Base-by-base conservation (phyloP, 2,329 filamentous ascomycete species). In the Penicillium glabrum region DNA sequence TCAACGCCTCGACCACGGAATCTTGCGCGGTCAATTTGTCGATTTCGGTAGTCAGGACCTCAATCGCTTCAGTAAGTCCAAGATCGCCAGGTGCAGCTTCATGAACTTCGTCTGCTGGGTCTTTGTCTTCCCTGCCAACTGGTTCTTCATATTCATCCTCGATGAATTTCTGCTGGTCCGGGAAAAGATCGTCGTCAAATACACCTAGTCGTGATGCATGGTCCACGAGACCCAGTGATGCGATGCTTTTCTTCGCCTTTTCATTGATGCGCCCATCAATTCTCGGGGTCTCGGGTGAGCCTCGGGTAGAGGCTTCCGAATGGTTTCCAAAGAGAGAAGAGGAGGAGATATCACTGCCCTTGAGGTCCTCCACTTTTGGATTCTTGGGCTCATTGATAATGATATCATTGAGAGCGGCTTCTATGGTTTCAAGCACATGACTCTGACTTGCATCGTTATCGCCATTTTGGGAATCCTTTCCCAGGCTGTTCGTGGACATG, bases 41-140 rank as follows among this genome's bases (percentile, higher is more conserved):
- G 60, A 99, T 96, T 62, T 98, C 93, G 49, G 88, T 87, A 0
- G 89, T 91, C n/a, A 99, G 82, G 2, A 85, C 87, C 44, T 90
- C 88, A 62, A 99, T 96, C 10, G 96, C 93, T 77, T 99, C 96
- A 0, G 92, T 91, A 33, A 99, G 77, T 0, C 95, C 95, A 3
- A 99, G 83, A 71, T 99, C 95, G 37, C 95, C 95, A 1, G 96
- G 95, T 0, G 92, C 93, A 44, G 95, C 96, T 79, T 96, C 90
- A 65, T 96, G 91, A 9, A 99, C 91, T 63, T 92, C 89, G 61
- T 97, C 92, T 21, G 86, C 85, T 13, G 89, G 85, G 5, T 86
- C 82, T 46, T 86, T 85, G 13, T 81, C 79, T 2, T 79, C 79
- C 21, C 80, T 80, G 23, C 81, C 81, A 10, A 86, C 84, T 1